phyloP scores from a whole-genome alignment of 1,284 basidiomycete genomes.

The Trametes polyzona region DNA sequence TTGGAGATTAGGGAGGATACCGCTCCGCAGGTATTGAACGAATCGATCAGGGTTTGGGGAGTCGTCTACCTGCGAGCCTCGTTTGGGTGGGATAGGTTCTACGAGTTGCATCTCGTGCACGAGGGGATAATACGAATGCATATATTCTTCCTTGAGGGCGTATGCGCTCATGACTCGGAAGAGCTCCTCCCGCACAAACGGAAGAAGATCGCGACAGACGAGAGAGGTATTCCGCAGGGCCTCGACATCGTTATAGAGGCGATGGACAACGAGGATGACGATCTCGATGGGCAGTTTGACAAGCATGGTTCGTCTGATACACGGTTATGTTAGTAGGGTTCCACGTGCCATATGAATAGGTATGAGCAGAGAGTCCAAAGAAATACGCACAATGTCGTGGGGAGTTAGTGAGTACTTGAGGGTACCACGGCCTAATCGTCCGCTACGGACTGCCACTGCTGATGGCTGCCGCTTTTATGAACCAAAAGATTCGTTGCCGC shows the following conservation, averaged over 20 bases:
- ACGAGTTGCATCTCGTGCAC: neutral
- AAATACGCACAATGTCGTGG: too few relatives aligned
- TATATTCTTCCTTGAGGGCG: neutral
- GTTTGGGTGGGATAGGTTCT: too few relatives aligned
- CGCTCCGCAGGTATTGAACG: neutral
- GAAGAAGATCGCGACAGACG: constrained; percentile 3
- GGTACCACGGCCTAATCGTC: too few relatives aligned
- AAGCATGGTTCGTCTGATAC: too few relatives aligned
- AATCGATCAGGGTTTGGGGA: neutral
- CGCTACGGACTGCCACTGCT: too few relatives aligned
- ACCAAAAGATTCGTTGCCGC: too few relatives aligned
- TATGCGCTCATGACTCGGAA: constrained; percentile 1
- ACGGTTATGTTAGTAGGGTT: too few relatives aligned
- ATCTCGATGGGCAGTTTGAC: constrained; percentile 2
- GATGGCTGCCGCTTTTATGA: too few relatives aligned
- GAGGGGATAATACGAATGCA: neutral
- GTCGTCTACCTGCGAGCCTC: too few relatives aligned
- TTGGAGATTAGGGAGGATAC: neutral
- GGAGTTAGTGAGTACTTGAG: too few relatives aligned
- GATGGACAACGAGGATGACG: neutral
- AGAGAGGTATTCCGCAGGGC: neutral
- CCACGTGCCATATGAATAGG: too few relatives aligned
- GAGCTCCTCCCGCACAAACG: constrained; percentile 3
- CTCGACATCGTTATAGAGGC: neutral
- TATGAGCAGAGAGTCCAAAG: too few relatives aligned